Evolutionary conservation across 805 yeast species (phyloP).

Genomic region (Yamadazyma sp.): DNA sequence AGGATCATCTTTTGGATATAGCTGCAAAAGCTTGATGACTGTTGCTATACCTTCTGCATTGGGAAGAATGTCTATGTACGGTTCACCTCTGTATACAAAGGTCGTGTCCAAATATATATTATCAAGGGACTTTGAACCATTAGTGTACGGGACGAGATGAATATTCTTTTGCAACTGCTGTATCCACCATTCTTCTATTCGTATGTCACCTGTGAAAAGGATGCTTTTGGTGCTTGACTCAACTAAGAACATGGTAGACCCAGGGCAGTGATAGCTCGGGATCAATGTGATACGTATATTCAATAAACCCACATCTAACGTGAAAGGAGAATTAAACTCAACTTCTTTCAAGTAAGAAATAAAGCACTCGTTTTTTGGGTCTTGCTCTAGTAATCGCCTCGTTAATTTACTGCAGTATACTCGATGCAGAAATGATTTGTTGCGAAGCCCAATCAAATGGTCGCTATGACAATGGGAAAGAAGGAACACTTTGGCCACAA

Average conservation of each 20-base stretch:
- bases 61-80: constrained; percentile 43
- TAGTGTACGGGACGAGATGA: constrained; percentile 40
- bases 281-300: constrained; percentile 41
- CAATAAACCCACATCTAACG: constrained; percentile 17
- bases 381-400: constrained; percentile 22
- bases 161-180: constrained; percentile 35
- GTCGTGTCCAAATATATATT: constrained; percentile 57
- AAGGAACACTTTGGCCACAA: constrained; percentile 23
- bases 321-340: constrained; percentile 22
- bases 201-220: constrained; percentile 55
- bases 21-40: constrained; percentile 30
- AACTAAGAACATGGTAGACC: constrained; percentile 54
- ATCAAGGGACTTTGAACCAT: constrained; percentile 34
- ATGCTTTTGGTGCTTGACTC: constrained; percentile 35
- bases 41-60: constrained; percentile 43
- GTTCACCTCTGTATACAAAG: constrained; percentile 49
- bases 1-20: constrained; percentile 42
- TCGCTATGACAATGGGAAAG: constrained; percentile 58
- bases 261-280: constrained; percentile 60
- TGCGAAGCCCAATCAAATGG: constrained; percentile 49
- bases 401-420: constrained; percentile 48
- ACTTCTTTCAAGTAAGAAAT: constrained; percentile 19
- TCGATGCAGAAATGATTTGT: constrained; percentile 35
- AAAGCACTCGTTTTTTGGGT: constrained; percentile 19
- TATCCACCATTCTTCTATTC: constrained; percentile 57